These are phyloP conservation scores for Lentinula novae-zelandiae DNA, from an alignment of 1,284 basidiomycete species.

Conservation along the genomic window DNA sequence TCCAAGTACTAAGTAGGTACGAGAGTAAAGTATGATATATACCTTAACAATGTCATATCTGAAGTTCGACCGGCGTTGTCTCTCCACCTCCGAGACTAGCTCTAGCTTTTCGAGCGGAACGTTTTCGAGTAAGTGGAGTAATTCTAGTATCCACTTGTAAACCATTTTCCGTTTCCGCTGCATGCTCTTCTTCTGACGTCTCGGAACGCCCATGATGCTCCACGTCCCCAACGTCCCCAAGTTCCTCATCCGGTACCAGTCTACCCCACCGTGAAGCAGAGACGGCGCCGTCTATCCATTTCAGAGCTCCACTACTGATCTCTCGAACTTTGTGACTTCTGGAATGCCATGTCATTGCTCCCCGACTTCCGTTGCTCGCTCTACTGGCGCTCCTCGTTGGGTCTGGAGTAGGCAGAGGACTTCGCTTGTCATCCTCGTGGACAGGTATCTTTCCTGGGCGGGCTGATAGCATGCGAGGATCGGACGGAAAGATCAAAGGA, in stretches of 20 bases:
- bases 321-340: constrained; percentile 57
- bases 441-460: constrained; percentile 45
- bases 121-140: constrained; percentile 64
- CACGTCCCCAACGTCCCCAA: constrained; percentile 26
- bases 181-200: constrained; percentile 35
- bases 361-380: constrained; percentile 33
- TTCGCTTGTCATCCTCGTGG: constrained; percentile 31
- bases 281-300: constrained; percentile 63
- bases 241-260: constrained; percentile 35
- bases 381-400: constrained; percentile 33
- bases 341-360: constrained; percentile 53
- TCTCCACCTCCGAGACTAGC: constrained; percentile 42
- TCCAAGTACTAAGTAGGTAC: background rate
- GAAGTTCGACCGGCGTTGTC: constrained; percentile 30
- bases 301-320: constrained; percentile 53
- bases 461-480: constrained; percentile 75
- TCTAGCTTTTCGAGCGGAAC: constrained; percentile 53
- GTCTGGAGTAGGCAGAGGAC: constrained; percentile 28
- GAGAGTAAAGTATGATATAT: background rate
- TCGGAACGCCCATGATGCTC: constrained; percentile 27
- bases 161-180: constrained; percentile 23
- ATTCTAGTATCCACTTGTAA: constrained; percentile 34
- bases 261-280: constrained; percentile 44
- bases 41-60: background rate
- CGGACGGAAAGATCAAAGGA: constrained; percentile 79